These are phyloP conservation scores for Ploettnerulaceae sp. DNA, from an alignment of 2,329 filamentous ascomycete genomes.

Conservation along the genomic window DNA sequence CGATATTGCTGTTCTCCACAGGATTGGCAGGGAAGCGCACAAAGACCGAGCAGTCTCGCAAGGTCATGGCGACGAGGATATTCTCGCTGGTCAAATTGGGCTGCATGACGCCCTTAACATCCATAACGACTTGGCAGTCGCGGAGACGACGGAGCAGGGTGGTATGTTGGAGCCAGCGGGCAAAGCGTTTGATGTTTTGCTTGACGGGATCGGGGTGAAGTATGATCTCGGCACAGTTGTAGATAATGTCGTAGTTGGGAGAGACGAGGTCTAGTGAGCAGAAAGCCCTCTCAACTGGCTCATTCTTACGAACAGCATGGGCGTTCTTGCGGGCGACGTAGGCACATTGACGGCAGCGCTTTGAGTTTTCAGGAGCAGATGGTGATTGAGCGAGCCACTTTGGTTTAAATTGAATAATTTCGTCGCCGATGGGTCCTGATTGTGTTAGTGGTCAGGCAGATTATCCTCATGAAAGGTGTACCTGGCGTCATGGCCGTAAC, in stretches of 20 bases:
- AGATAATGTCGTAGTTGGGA: constrained; percentile 41
- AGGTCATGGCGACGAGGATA: constrained; percentile 70
- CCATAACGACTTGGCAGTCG: constrained; percentile 35
- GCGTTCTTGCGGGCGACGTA: constrained; percentile 26
- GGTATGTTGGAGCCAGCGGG: constrained; percentile 35
- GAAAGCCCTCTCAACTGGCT: constrained; percentile 37
- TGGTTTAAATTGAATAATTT: constrained; percentile 71
- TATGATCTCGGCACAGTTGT: constrained; percentile 35
- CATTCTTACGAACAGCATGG: constrained; percentile 15
- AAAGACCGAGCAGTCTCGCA: constrained; percentile 75
- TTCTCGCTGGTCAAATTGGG: constrained; percentile 38
- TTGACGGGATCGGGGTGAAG: constrained; percentile 24
- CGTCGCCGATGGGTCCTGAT: constrained; percentile 24
- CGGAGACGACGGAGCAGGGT: constrained; percentile 39
- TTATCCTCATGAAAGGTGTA: constrained; percentile 12
- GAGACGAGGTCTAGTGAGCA: constrained; percentile 64
- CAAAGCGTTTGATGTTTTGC: constrained; percentile 21
- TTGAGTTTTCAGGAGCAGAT: constrained; percentile 57
- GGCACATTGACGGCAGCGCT: constrained; percentile 72
- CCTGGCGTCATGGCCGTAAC: constrained; percentile 66
- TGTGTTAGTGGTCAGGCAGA: neutral
- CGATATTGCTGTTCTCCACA: constrained; percentile 35
- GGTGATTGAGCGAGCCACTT: constrained; percentile 80
- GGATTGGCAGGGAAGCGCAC: constrained; percentile 47
- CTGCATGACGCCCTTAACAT: constrained; percentile 28